Evolutionary conservation across 2,329 filamentous ascomycete genomes (phyloP).

Genomic region (Trichophyton simii): DNA sequence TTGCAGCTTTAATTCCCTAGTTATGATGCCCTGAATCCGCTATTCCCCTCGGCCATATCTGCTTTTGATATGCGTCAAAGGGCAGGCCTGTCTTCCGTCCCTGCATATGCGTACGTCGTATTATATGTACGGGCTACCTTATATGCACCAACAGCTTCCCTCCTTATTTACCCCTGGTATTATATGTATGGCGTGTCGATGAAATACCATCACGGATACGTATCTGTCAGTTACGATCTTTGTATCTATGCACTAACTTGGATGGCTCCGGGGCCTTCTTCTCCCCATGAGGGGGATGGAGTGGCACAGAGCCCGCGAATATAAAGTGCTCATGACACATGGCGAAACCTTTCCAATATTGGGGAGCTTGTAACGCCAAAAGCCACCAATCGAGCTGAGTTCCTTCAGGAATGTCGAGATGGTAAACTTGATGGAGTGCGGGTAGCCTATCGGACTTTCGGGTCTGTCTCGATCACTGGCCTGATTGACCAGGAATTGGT

Average conservation of each 20-base stretch:
- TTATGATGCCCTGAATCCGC: neutral
- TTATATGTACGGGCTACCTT: neutral
- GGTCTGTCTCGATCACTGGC: conserved; percentile 53
- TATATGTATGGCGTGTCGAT: neutral
- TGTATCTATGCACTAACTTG: neutral
- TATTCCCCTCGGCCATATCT: neutral
- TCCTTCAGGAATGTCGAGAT: conserved; percentile 54
- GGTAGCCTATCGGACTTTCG: conserved; percentile 60
- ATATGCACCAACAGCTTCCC: neutral
- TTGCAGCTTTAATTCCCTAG: conserved; percentile 13
- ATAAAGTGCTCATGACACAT: conserved; percentile 12
- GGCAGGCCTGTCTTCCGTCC: neutral
- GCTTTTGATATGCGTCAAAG: neutral
- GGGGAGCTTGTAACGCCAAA: conserved; percentile 54
- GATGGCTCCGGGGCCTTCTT: neutral
- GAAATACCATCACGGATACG: neutral
- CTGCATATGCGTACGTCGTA: neutral
- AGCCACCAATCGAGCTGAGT: conserved; percentile 51
- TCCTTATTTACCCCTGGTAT: neutral
- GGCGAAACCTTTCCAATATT: conserved; percentile 27
- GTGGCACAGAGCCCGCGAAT: neutral
- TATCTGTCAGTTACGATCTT: neutral
- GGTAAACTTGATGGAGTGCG: conserved; percentile 54
- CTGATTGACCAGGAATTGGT: conserved; percentile 59
- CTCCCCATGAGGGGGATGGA: neutral